phyloP scores from a whole-genome alignment of 768 basidiomycete species.

The Russula abietina region DNA sequence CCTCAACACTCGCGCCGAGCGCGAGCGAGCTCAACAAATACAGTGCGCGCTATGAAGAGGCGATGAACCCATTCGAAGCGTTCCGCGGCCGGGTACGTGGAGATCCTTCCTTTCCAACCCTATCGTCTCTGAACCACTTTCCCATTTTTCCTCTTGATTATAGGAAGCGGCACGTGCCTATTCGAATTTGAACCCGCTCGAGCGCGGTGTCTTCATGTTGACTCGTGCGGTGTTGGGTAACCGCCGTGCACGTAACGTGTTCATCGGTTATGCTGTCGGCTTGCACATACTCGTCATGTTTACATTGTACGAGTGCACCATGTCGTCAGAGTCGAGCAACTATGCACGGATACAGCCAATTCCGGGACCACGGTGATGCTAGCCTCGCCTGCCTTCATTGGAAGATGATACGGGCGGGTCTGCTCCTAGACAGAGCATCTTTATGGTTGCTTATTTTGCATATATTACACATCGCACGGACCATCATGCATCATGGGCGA shows the following conservation, averaged over 20 bases:
- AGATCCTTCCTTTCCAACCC: neutral
- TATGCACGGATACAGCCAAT: conserved; percentile 42
- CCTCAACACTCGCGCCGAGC: conserved; percentile 32
- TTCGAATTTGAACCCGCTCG: conserved; percentile 84
- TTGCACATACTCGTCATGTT: conserved; percentile 80
- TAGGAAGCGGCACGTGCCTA: conserved; percentile 96
- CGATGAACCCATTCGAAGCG: conserved; percentile 97
- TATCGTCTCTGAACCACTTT: neutral
- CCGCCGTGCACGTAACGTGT: conserved; percentile 81
- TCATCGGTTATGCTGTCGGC: conserved; percentile 78
- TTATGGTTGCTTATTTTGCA: neutral
- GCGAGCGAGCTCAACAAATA: conserved; percentile 84
- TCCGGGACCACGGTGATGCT: conserved; percentile 35
- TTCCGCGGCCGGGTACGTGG: conserved; percentile 86
- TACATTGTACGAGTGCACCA: conserved; percentile 68
- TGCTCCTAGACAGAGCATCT: neutral
- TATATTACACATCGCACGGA: neutral
- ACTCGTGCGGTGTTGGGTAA: conserved; percentile 86
- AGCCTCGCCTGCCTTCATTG: neutral
- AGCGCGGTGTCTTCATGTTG: conserved; percentile 78
- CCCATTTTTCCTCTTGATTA: conserved; percentile 5
- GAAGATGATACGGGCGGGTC: neutral
- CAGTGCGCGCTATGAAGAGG: conserved; percentile 86
- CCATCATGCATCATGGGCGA: neutral
- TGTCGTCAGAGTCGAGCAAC: conserved; percentile 38